Conservation (phyloP, 2,329 filamentous ascomycete genomes). For the Colletotrichum higginsianum region DNA sequence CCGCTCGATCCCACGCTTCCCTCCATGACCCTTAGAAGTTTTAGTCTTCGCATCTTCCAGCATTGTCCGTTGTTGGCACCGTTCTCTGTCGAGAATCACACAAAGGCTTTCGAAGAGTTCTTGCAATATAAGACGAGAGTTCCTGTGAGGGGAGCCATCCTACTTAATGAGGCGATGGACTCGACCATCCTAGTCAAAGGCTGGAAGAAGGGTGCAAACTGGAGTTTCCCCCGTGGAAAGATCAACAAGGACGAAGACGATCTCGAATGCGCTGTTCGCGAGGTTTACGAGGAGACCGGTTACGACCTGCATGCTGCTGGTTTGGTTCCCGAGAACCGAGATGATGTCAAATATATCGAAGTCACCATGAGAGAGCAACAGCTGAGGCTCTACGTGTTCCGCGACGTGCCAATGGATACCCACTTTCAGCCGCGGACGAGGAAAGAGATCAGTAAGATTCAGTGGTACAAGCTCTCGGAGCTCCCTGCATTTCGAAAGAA, state of each 20-base stretch:
- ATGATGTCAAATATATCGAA: conserved; percentile 86
- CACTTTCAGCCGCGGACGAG: conserved; percentile 90
- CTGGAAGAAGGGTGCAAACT: conserved; percentile 96
- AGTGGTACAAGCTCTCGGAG: conserved; percentile 93
- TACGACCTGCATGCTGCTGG: conserved; percentile 85
- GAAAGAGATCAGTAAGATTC: conserved; percentile 97
- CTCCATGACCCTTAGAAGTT: conserved; percentile 86
- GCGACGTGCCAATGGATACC: conserved; percentile 88
- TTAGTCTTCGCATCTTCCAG: conserved; percentile 92
- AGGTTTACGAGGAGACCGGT: conserved; percentile 97
- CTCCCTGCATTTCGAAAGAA: conserved; percentile 87
- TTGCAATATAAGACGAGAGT: conserved; percentile 94
- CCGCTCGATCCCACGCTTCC: conserved; percentile 88
- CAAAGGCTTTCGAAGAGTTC: conserved; percentile 91
- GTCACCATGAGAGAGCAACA: conserved; percentile 94
- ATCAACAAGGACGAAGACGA: conserved; percentile 98
- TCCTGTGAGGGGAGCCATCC: conserved; percentile 92
- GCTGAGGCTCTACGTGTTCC: conserved; percentile 92
- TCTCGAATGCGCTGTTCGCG: conserved; percentile 91
- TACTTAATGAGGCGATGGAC: conserved; percentile 96
- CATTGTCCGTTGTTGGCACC: conserved; percentile 91
- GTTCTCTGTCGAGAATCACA: conserved; percentile 84
- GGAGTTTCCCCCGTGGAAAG: conserved; percentile 97
- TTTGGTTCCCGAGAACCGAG: conserved; percentile 76
- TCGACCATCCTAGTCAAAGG: conserved; percentile 94